Evolutionary conservation across 371 early-diverging fungal genomes (phyloP).

Genomic region (Funneliformis caledonium): DNA sequence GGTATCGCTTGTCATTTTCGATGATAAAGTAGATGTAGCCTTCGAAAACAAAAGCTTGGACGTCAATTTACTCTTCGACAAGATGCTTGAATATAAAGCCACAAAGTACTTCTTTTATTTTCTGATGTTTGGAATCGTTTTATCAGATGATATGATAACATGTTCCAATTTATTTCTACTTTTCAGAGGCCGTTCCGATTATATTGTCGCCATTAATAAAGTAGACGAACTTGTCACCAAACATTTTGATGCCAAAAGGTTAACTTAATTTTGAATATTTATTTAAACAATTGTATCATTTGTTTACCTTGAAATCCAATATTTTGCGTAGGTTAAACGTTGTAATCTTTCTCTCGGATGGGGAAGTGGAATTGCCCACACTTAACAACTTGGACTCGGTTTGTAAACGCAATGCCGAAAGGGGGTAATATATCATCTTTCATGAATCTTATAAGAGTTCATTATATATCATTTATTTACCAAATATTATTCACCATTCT

Average conservation of each 20-base stretch:
- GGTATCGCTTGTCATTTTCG: slow-evolving; percentile 8
- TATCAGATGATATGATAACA: too few species aligned
- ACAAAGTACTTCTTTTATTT: too few species aligned
- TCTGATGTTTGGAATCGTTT: too few species aligned
- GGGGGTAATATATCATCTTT: neutral
- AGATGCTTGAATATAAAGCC: neutral
- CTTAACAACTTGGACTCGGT: neutral
- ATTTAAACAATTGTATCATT: neutral
- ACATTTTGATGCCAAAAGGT: slow-evolving; percentile 18
- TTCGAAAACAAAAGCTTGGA: slow-evolving; percentile 1
- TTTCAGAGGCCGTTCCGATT: neutral
- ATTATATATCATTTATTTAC: neutral
- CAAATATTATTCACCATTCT: neutral
- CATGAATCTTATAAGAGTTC: too few species aligned
- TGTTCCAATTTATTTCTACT: too few species aligned
- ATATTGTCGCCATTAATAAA: neutral
- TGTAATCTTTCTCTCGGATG: slow-evolving; percentile 19
- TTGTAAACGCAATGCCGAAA: slow-evolving; percentile 15
- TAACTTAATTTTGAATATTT: neutral
- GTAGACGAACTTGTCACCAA: neutral
- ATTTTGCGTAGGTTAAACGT: neutral
- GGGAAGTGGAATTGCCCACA: neutral
- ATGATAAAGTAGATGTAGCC: neutral
- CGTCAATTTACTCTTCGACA: neutral
- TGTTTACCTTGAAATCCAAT: neutral